Percentiles rank a stretch among this genome's conserved stretches.
phyloP scores from a whole-genome alignment of 805 yeast species.

The Candida suzukii region DNA sequence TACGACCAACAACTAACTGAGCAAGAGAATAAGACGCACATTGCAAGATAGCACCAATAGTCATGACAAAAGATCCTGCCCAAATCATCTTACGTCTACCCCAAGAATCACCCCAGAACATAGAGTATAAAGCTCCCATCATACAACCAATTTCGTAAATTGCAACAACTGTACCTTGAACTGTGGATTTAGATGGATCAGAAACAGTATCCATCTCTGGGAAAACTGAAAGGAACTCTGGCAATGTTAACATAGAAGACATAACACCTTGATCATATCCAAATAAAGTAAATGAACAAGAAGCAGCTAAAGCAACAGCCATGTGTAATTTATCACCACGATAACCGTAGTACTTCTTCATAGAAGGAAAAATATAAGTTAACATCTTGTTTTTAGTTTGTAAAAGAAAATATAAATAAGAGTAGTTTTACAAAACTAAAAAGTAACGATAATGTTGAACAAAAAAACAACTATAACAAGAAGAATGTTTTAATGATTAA shows the following conservation, averaged over 20 bases:
- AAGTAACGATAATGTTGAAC: too few relatives aligned
- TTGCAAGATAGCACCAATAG: constrained; percentile 54
- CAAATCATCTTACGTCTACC: constrained; percentile 56
- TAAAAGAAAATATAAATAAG: too few relatives aligned
- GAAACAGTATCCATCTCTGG: constrained; percentile 25
- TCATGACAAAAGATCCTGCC: constrained; percentile 48
- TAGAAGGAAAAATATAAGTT: background rate
- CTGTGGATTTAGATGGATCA: constrained; percentile 12
- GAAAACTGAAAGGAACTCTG: constrained; percentile 54
- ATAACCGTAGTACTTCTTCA: background rate
- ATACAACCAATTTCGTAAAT: constrained; percentile 43
- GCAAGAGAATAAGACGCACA: constrained; percentile 37
- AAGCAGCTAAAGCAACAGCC: background rate
- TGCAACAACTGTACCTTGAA: constrained; percentile 42
- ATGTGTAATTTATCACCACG: constrained; percentile 2
- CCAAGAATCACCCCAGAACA: constrained; percentile 37
- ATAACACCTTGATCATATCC: constrained; percentile 74
- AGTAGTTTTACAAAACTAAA: too few relatives aligned
- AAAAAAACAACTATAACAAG: too few relatives aligned
- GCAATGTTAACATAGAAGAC: constrained; percentile 49
- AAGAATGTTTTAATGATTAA: too few relatives aligned
- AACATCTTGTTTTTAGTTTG: background rate
- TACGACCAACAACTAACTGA: constrained; percentile 53
- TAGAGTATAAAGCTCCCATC: constrained; percentile 35
- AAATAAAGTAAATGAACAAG: constrained; percentile 26